Percentiles rank a stretch among this genome's conserved stretches.
Evolutionary conservation across 108 stramenopile genomes (phyloP).

Genomic region (Conticribra weissflogii): DNA sequence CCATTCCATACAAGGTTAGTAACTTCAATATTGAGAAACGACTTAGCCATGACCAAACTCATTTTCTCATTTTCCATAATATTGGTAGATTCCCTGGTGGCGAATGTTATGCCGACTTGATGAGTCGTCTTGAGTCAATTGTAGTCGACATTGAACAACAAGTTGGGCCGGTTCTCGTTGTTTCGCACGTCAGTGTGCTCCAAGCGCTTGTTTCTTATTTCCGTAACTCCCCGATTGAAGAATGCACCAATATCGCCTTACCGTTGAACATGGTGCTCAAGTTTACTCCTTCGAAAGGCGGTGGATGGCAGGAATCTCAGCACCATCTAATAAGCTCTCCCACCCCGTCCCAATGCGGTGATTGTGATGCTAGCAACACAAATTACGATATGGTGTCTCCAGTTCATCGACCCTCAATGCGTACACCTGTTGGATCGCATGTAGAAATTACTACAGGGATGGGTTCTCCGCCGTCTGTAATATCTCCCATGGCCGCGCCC

Average conservation of each 20-base stretch:
- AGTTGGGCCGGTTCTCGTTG: constrained; percentile 82
- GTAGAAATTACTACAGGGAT: not conserved
- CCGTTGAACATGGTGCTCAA: constrained; percentile 90
- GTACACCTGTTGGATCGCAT: constrained; percentile 3
- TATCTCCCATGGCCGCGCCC: constrained; percentile 21
- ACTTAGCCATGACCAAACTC: too few species aligned
- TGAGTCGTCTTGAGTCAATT: constrained; percentile 72
- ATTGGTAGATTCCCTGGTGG: constrained; percentile 84
- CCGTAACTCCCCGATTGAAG: constrained; percentile 73
- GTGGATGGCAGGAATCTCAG: constrained; percentile 79
- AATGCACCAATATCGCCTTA: constrained; percentile 81
- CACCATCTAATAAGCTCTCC: constrained; percentile 36
- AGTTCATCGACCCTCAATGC: constrained; percentile 5
- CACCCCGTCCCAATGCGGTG: constrained; percentile 7
- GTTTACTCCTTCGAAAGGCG: constrained; percentile 84
- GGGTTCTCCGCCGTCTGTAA: constrained; percentile 15
- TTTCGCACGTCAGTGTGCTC: constrained; percentile 89
- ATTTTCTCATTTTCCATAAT: not conserved
- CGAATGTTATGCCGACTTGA: constrained; percentile 88
- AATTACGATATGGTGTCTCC: constrained; percentile 10
- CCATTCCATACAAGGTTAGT: constrained; percentile 78
- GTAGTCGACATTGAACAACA: constrained; percentile 92
- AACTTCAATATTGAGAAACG: not conserved
- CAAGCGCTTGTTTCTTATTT: constrained; percentile 91
- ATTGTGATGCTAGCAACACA: constrained; percentile 1